Conservation (phyloP, 306 rosid species). For the Cucumis hystrix region DNA sequence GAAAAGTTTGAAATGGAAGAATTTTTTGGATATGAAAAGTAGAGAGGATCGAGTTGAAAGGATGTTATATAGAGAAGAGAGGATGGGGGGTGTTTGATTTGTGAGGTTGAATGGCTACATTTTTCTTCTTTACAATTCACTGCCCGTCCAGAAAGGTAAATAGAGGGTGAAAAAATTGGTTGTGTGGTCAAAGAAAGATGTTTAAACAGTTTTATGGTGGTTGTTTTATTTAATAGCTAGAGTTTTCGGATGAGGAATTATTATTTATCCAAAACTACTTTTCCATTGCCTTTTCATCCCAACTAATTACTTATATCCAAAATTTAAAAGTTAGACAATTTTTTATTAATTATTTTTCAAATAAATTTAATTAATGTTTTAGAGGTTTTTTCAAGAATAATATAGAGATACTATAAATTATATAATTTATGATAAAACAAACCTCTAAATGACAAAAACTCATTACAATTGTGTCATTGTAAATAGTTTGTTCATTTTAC, state of each 20-base stretch:
- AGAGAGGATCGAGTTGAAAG: background rate
- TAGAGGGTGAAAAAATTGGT: background rate
- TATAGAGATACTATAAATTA: no score
- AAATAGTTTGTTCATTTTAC: no score
- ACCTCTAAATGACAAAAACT: no score
- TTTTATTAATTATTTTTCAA: no score
- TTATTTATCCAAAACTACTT: background rate
- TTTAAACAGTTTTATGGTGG: background rate
- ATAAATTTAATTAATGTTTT: no score
- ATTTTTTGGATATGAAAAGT: background rate
- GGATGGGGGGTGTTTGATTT: background rate
- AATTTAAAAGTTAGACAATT: no score
- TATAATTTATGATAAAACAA: no score
- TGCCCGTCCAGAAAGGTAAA: background rate
- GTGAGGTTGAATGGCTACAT: background rate
- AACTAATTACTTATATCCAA: background rate
- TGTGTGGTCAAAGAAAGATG: background rate
- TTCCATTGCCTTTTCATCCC: background rate
- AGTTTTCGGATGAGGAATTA: background rate
- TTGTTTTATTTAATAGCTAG: background rate
- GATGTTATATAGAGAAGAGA: slow-evolving; percentile 2
- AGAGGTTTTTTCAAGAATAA: no score
- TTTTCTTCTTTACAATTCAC: background rate
- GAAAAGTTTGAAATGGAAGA: background rate
- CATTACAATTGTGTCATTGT: no score